Evolutionary conservation across 2,329 filamentous ascomycete species (phyloP).

Genomic region (Aspergillus versicolor): DNA sequence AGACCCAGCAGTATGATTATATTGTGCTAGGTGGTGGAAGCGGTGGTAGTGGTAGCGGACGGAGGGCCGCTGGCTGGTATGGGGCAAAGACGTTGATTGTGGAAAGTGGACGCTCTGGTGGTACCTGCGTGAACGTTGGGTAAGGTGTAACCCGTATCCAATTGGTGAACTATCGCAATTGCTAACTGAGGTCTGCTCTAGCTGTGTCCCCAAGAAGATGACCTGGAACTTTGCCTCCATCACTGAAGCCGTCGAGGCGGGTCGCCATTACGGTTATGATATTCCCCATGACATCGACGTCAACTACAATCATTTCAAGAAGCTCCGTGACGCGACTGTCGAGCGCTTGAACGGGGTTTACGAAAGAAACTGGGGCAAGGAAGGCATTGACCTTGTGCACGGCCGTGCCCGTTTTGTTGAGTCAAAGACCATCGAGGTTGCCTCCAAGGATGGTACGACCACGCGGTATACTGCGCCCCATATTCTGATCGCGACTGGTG

Average conservation of each 20-base stretch:
- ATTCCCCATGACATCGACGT: constrained; percentile 44
- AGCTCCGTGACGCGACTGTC: constrained; percentile 47
- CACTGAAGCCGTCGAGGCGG: constrained; percentile 47
- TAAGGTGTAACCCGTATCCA: constrained; percentile 26
- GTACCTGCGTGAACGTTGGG: constrained; percentile 56
- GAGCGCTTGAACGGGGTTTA: constrained; percentile 48
- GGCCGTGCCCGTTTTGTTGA: constrained; percentile 49
- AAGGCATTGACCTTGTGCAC: constrained; percentile 52
- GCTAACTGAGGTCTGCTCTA: constrained; percentile 16
- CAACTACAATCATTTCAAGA: constrained; percentile 50
- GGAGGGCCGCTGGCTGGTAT: constrained; percentile 53
- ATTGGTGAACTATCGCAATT: neutral
- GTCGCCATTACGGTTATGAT: constrained; percentile 49
- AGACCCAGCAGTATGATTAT: constrained; percentile 52
- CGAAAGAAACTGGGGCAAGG: constrained; percentile 50
- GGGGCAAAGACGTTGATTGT: constrained; percentile 52
- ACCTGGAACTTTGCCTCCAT: constrained; percentile 54
- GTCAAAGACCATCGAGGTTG: constrained; percentile 46
- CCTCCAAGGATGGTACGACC: constrained; percentile 42
- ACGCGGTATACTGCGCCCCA: constrained; percentile 45
- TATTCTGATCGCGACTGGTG: constrained; percentile 51
- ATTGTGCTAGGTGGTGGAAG: constrained; percentile 57
- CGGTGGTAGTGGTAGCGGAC: constrained; percentile 51
- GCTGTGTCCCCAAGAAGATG: constrained; percentile 55
- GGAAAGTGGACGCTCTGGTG: constrained; percentile 49